Evolutionary conservation across 441 rosid species (phyloP), one percentile per base, ranked within the genome.

Genomic region (Jatropha podagrica): DNA sequence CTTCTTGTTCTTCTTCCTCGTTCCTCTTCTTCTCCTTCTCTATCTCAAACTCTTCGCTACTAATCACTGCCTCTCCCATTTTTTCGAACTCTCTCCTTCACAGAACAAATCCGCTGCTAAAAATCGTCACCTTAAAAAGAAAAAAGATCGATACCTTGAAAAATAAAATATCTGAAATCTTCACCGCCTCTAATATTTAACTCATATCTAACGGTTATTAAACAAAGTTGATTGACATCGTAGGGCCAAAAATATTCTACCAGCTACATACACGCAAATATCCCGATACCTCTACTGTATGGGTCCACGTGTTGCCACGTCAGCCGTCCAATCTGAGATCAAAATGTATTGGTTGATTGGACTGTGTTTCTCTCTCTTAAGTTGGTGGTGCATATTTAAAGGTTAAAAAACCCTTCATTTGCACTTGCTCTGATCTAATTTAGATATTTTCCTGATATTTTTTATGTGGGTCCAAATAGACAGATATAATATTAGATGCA

Each of bases 281-380:
- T 83, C 86, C 78, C 1, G 46, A 68, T 55, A 3, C 15, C 62
- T 51, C 74, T 20, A 17, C 20, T 56, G 65, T 26, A 61, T 27
- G 81, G 84, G 77, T 79, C 83, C 77, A 73, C 58, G 40, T 46
- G 3, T 14, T 71, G 80, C 87, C 87, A 81, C 78, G 81, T 83
- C 84, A 78, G 69, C 75, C 42, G 32, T 32, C 10, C 8, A 48
- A n/a, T 59, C 37, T 42, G 7, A 60, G 41, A 59, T 40, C 32
- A 75, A 68, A 75, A 59, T 56, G 58, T 5, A 38, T 40, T 44
- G 58, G 55, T 11, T 56, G 20, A 40, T 58, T 56, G 65, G 32
- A 4, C 3, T 14, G 0, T 20, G 2, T 12, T 51, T 49, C 20
- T 26, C 14, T 15, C 14, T 44, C 13, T 63, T n/a, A 17, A 63